phyloP scores from a whole-genome alignment of 2,329 filamentous ascomycete species.

The Verticillium alfalfae region DNA sequence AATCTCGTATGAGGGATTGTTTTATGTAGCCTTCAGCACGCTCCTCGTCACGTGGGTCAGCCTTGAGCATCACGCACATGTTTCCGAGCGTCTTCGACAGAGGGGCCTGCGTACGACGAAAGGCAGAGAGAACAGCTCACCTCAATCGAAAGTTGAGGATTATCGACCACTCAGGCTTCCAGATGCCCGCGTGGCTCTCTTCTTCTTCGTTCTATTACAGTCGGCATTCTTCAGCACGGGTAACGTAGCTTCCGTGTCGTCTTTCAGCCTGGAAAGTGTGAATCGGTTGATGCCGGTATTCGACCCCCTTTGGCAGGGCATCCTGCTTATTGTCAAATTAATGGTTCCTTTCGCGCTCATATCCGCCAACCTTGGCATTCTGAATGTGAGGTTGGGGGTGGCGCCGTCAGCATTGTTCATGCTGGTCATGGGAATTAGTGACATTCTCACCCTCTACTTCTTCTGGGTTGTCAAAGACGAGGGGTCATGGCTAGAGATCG shows the following conservation, averaged over 20 bases:
- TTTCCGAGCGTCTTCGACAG: neutral
- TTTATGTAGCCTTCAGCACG: conserved; percentile 85
- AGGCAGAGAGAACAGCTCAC: conserved; percentile 11
- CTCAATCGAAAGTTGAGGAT: conserved; percentile 12
- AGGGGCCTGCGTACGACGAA: neutral
- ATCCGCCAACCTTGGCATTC: conserved; percentile 86
- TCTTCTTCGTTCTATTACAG: conserved; percentile 92
- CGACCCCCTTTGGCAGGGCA: conserved; percentile 86
- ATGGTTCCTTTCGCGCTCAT: conserved; percentile 91
- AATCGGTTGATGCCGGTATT: conserved; percentile 84
- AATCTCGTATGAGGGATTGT: conserved; percentile 94
- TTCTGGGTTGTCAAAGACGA: conserved; percentile 98
- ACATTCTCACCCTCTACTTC: conserved; percentile 90
- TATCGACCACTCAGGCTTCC: conserved; percentile 68
- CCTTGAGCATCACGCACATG: conserved; percentile 70
- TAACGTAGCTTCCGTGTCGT: conserved; percentile 89
- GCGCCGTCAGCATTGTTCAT: conserved; percentile 89
- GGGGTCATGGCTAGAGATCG: conserved; percentile 95
- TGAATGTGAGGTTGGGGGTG: conserved; percentile 79
- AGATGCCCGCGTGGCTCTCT: conserved; percentile 85
- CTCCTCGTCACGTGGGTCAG: conserved; percentile 84
- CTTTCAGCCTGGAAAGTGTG: conserved; percentile 90
- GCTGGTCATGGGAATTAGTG: conserved; percentile 85
- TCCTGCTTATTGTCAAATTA: conserved; percentile 80
- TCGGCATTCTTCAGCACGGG: conserved; percentile 96